phyloP scores from a whole-genome alignment of 2,329 filamentous ascomycete species.

The Sporothrix euskadiensis region DNA sequence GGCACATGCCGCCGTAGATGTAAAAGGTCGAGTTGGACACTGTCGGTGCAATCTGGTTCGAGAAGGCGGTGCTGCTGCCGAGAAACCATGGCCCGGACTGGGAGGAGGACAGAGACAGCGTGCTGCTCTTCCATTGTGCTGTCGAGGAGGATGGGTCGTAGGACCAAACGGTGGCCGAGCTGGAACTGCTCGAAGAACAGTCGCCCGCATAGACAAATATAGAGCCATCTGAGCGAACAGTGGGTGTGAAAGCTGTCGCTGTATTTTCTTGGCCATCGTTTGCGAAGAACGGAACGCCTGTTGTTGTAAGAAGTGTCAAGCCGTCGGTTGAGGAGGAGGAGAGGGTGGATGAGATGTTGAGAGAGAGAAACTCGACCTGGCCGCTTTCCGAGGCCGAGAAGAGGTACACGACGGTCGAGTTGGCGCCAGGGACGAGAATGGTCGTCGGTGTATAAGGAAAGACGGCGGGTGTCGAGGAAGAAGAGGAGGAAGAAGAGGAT shows the following conservation, averaged over 20 bases:
- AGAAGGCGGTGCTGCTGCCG: constrained; percentile 65
- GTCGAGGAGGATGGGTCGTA: constrained; percentile 46
- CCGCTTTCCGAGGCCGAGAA: constrained; percentile 57
- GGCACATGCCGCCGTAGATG: constrained; percentile 90
- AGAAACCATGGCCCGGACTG: constrained; percentile 51
- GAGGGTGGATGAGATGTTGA: constrained; percentile 65
- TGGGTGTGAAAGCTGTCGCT: constrained; percentile 64
- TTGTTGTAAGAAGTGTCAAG: constrained; percentile 53
- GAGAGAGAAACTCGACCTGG: constrained; percentile 56
- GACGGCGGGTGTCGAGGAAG: constrained; percentile 43
- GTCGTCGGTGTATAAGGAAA: constrained; percentile 79
- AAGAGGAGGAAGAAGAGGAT: constrained; percentile 33
- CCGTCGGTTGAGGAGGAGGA: constrained; percentile 44
- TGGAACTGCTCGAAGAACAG: constrained; percentile 53
- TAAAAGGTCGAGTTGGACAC: constrained; percentile 62
- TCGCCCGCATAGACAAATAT: constrained; percentile 74
- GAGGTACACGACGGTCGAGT: constrained; percentile 61
- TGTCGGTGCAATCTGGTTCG: constrained; percentile 56
- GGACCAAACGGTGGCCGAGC: constrained; percentile 60
- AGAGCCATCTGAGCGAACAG: constrained; percentile 66
- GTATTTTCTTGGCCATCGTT: constrained; percentile 41
- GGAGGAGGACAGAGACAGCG: constrained; percentile 14
- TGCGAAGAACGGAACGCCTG: constrained; percentile 63
- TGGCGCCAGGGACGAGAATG: constrained; percentile 59
- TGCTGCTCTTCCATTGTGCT: constrained; percentile 20